Evolutionary conservation across 2,329 filamentous ascomycete species (phyloP).

Genomic region (Curvularia lunata): DNA sequence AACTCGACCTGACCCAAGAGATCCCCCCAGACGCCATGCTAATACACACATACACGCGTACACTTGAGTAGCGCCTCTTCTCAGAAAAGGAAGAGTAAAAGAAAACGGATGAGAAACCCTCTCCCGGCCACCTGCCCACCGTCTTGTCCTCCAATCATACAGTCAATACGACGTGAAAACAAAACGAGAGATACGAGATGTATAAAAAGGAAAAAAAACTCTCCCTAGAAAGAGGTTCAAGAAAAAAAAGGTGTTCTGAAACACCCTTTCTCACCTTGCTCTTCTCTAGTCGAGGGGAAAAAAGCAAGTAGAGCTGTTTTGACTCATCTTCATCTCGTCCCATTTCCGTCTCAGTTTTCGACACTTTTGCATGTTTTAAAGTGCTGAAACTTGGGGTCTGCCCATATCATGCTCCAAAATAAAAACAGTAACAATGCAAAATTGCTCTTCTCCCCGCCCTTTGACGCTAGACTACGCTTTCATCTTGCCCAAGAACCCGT

Average conservation of each 20-base stretch:
- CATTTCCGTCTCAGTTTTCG: not conserved
- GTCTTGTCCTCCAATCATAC: not conserved
- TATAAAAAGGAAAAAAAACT: not conserved
- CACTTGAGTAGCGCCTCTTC: not conserved
- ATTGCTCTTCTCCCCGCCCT: not conserved
- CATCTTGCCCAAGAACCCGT: constrained; percentile 95
- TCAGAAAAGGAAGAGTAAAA: not conserved
- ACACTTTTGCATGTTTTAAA: not conserved
- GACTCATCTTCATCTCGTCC: not conserved
- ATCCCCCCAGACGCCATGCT: constrained; percentile 24
- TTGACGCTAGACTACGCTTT: constrained; percentile 55
- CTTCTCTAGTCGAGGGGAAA: not conserved
- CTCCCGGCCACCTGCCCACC: not conserved
- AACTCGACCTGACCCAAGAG: not conserved
- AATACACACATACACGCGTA: constrained; percentile 12
- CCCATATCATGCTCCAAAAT: not conserved
- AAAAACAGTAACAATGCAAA: not conserved
- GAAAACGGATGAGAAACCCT: not conserved
- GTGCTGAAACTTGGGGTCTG: not conserved
- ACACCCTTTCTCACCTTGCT: not conserved
- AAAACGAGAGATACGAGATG: not conserved
- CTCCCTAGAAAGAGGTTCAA: no score
- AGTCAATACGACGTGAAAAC: not conserved
- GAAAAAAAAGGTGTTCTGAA: not conserved
- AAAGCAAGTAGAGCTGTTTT: not conserved